Percentiles rank a stretch among this genome's conserved stretches.
Conservation (phyloP, 2,329 filamentous ascomycete genomes). For the Rutstroemia sp. region DNA sequence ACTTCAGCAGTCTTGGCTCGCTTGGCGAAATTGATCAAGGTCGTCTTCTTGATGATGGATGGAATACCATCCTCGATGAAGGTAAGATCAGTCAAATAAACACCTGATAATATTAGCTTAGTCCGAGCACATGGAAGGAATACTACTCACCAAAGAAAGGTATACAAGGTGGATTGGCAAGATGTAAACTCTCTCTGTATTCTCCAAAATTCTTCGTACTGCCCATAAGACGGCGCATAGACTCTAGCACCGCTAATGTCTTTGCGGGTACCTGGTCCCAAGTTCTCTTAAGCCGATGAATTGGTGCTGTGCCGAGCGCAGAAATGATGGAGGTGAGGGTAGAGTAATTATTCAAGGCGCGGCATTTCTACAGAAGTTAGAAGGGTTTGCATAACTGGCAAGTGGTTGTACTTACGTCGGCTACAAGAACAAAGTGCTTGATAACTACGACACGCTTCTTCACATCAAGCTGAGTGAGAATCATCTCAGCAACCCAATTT, state of each 20-base stretch:
- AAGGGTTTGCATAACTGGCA: constrained; percentile 10
- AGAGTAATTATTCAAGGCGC: constrained; percentile 89
- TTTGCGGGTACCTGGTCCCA: constrained; percentile 91
- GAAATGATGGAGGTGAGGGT: constrained; percentile 97
- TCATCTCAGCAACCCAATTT: constrained; percentile 99
- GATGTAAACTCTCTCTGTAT: constrained; percentile 87
- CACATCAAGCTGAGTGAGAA: constrained; percentile 85
- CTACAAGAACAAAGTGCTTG: constrained; percentile 94
- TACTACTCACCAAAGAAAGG: constrained; percentile 79
- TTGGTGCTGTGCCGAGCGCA: constrained; percentile 86
- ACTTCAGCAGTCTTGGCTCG: constrained; percentile 96
- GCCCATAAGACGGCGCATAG: constrained; percentile 90
- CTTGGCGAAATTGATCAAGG: constrained; percentile 98
- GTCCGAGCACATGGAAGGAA: not conserved
- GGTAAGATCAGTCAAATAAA: constrained; percentile 93
- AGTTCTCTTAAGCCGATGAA: constrained; percentile 85
- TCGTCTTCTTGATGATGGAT: constrained; percentile 90
- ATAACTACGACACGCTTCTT: constrained; percentile 96
- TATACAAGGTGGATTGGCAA: constrained; percentile 92
- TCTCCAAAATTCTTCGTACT: constrained; percentile 98
- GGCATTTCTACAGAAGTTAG: constrained; percentile 68
- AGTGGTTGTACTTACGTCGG: constrained; percentile 61
- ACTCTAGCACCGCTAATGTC: constrained; percentile 72
- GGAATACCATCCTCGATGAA: constrained; percentile 99
- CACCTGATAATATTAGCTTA: constrained; percentile 47